Base-by-base conservation (phyloP, 2,329 filamentous ascomycete species). In the Fusarium sublunatum region DNA sequence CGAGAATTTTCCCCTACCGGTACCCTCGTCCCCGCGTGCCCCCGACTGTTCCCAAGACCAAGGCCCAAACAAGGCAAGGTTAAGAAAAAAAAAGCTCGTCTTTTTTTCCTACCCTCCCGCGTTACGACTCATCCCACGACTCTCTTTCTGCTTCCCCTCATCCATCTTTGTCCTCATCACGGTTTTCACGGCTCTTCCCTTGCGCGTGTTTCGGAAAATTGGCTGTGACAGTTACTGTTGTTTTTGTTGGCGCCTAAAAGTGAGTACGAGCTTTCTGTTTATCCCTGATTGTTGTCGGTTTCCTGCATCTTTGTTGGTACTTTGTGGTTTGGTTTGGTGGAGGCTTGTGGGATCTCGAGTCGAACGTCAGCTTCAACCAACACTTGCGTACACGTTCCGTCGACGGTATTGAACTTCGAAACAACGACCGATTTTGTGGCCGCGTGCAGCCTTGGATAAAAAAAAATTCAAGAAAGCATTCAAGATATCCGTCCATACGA, bases 241-340 rank as follows among this genome's bases (percentile, higher is more conserved):
- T 78, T 81, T 77, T 81, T 81, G 75, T 77, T 78, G 80, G 80
- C 80, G 79, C 80, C 75, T 76, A 83, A 83, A 82, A 83, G 81
- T 83, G 75, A 83, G 81, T 83, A 64, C 67, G 61, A 40, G 55
- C 64, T 61, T 46, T 46, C 58, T 46, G 53, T 58, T 54, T 41
- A 49, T 32, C 46, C 48, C 42, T 44, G 35, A 49, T 61, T 53
- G 67, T 53, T 45, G 60, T 62, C 64, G 39, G 60, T 58, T 62
- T 43, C 51, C 41, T 65, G 48, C 34, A 58, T 69, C 42, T 68
- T 63, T 53, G 53, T 63, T 67, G 65, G 53, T 46, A 55, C 40
- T 56, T 19, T 46, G 48, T 48, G 55, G 59, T 53, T 58, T 54
- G 58, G 19, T 19, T 19, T 52, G 58, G 51, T 63, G 54, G 57